Conservation (phyloP, 1,284 basidiomycete genomes). For the Vanrija sp. region DNA sequence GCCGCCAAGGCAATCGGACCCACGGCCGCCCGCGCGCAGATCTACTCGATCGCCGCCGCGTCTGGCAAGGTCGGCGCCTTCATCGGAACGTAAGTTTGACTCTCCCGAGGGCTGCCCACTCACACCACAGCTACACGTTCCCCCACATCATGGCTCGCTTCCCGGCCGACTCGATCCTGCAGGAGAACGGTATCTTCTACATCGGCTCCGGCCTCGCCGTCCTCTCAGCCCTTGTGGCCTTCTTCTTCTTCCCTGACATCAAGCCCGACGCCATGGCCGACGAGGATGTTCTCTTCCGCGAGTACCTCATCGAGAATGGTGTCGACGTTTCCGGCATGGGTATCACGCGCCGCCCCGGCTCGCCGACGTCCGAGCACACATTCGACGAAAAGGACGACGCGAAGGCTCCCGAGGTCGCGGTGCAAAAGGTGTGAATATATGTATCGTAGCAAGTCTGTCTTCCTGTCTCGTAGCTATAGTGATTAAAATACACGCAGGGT, state of each 20-base stretch:
- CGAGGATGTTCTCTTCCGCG: slow-evolving; percentile 73
- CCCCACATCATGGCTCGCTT: slow-evolving; percentile 54
- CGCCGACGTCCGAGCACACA: background rate
- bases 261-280: slow-evolving; percentile 71
- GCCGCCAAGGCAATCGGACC: slow-evolving; percentile 72
- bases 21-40: slow-evolving; percentile 79
- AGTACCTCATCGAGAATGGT: slow-evolving; percentile 71
- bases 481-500: too few species aligned
- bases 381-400: background rate
- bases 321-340: slow-evolving; percentile 46
- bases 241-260: slow-evolving; percentile 71
- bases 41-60: slow-evolving; percentile 80
- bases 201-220: slow-evolving; percentile 63
- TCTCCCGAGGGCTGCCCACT: too few species aligned
- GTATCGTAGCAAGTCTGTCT: too few species aligned
- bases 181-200: slow-evolving; percentile 35
- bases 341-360: background rate
- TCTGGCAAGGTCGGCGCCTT: slow-evolving; percentile 78
- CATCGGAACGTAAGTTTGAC: slow-evolving; percentile 56
- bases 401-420: background rate
- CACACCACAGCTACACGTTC: slow-evolving; percentile 55
- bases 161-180: slow-evolving; percentile 2
- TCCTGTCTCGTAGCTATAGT: too few species aligned
- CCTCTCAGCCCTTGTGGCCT: slow-evolving; percentile 69
- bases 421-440: background rate